These are phyloP conservation scores for Raphanus raphanistrum DNA, from an alignment of 345 rosid species.

Conservation along the genomic window DNA sequence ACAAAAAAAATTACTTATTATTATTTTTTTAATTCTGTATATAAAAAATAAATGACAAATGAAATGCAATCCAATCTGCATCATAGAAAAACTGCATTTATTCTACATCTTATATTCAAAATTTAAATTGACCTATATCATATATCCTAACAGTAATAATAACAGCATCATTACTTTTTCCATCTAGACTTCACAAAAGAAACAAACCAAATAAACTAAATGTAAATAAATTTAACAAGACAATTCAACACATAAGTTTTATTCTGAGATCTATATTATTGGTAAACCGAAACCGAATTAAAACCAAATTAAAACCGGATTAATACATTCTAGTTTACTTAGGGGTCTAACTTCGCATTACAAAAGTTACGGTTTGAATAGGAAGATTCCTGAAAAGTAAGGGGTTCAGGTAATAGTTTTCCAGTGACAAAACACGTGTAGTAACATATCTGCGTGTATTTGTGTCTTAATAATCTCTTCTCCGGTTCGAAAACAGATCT, in stretches of 20 bases:
- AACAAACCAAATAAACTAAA: too few relatives aligned
- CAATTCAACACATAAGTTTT: background rate
- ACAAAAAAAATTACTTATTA: too few relatives aligned
- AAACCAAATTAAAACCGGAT: background rate
- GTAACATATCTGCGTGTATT: background rate
- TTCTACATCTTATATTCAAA: too few relatives aligned
- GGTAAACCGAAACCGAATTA: background rate
- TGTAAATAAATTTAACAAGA: background rate
- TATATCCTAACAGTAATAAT: too few relatives aligned
- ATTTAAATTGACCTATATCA: too few relatives aligned
- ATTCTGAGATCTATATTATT: background rate
- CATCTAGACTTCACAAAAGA: too few relatives aligned
- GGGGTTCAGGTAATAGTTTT: conserved; percentile 2
- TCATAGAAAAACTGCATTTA: too few relatives aligned
- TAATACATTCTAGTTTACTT: background rate
- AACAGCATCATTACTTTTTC: too few relatives aligned
- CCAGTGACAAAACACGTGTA: conserved; percentile 6
- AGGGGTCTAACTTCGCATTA: background rate
- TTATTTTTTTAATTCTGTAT: too few relatives aligned
- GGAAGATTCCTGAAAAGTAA: background rate
- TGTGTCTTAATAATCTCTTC: conserved; percentile 6
- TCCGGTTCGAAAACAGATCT: conserved; percentile 16
- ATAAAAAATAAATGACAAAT: too few relatives aligned
- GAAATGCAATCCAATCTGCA: too few relatives aligned
- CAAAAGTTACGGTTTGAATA: background rate